A percentile compares a stretch with the other conserved stretches of the same genome.
Conservation (phyloP, 805 yeast genomes). For the Nakazawaea ishiwadae region DNA sequence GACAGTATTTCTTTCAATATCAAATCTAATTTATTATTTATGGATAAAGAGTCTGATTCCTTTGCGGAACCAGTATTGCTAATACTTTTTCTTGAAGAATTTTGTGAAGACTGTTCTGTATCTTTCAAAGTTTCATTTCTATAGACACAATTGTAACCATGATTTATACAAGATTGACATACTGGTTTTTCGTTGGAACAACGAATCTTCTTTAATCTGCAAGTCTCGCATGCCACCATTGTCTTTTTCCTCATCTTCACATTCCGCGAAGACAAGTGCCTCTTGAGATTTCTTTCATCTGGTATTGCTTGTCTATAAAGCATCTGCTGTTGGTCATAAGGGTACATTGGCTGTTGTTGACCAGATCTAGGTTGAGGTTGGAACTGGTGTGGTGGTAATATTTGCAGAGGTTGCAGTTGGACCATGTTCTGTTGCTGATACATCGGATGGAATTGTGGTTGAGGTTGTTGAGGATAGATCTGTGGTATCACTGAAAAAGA, state of each 20-base stretch:
- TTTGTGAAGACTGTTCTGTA: neutral
- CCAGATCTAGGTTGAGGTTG: neutral
- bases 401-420: neutral
- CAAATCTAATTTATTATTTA: conserved; percentile 2
- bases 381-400: neutral
- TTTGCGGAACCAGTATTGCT: neutral
- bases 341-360: no score
- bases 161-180: conserved; percentile 3
- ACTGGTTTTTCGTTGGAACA: conserved; percentile 17
- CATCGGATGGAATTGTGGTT: neutral
- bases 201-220: conserved; percentile 26
- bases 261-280: neutral
- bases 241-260: conserved; percentile 2
- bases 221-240: conserved; percentile 25
- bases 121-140: neutral
- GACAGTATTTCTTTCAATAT: conserved; percentile 3
- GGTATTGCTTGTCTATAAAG: no score
- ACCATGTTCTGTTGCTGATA: neutral
- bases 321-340: neutral
- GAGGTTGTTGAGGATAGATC: neutral
- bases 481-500: no score
- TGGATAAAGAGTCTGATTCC: neutral
- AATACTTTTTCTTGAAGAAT: neutral
- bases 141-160: conserved; percentile 6
- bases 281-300: neutral